Evolutionary conservation across 2,329 filamentous ascomycete genomes (phyloP).

Genomic region (Pseudogymnoascus sp.): DNA sequence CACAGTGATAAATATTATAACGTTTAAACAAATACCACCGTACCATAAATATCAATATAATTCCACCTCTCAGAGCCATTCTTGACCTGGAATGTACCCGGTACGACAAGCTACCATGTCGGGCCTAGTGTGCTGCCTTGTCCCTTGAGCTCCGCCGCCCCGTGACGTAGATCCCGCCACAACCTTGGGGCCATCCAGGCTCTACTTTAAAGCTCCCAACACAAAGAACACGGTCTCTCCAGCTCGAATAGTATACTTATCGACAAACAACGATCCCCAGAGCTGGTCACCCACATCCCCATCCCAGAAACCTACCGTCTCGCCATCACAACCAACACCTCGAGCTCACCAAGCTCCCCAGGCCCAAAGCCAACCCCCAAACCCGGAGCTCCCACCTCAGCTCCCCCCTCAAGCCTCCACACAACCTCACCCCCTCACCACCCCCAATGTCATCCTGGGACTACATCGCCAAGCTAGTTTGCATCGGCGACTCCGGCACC

Average conservation of each 20-base stretch:
- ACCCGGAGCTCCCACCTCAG: not conserved
- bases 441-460: constrained; percentile 64
- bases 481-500: constrained; percentile 91
- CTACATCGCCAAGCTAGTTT: constrained; percentile 98
- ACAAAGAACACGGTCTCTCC: not conserved
- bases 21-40: not conserved
- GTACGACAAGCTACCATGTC: constrained; percentile 3
- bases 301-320: not conserved
- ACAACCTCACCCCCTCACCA: not conserved
- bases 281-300: not conserved
- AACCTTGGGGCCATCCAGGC: not conserved
- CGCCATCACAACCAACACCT: not conserved
- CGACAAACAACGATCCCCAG: not conserved
- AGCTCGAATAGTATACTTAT: not conserved
- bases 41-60: not conserved
- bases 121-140: not conserved
- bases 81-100: not conserved
- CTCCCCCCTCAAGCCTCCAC: not conserved
- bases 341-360: not conserved
- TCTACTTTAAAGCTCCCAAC: not conserved
- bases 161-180: constrained; percentile 2
- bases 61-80: not conserved
- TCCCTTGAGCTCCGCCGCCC: constrained; percentile 2
- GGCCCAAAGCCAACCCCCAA: not conserved
- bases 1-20: not conserved